Conservation (phyloP, 768 basidiomycete genomes). For the Neoboletus brunneissimus region DNA sequence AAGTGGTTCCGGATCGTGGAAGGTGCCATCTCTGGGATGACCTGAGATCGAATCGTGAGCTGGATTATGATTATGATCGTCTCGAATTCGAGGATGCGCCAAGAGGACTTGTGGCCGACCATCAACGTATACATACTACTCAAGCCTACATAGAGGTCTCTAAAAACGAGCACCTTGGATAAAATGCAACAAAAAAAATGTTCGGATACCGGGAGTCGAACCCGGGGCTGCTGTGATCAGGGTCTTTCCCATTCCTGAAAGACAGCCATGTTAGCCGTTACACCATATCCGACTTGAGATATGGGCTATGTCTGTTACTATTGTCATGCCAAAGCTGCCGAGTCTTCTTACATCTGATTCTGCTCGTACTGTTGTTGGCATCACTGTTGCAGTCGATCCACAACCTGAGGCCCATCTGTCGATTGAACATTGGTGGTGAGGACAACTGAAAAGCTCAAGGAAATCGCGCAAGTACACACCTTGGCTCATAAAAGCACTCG, state of each 20-base stretch:
- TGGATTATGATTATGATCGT: no score
- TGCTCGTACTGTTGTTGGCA: no score
- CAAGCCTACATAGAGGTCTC: neutral
- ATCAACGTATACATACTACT: neutral
- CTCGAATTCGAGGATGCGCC: no score
- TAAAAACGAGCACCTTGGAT: neutral
- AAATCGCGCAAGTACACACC: no score
- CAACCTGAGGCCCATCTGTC: no score
- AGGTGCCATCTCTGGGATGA: neutral
- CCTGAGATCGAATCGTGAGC: neutral
- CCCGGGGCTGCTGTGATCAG: conserved; percentile 35
- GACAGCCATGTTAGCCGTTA: conserved; percentile 37
- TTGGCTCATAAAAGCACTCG: no score
- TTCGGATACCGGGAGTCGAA: conserved; percentile 38
- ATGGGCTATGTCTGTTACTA: fast-evolving
- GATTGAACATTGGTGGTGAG: no score
- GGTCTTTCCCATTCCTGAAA: conserved; percentile 15
- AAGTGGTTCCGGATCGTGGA: no score
- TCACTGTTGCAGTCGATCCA: no score
- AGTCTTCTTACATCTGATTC: no score
- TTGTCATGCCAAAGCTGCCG: neutral
- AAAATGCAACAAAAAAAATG: conserved; percentile 7
- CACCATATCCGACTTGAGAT: conserved; percentile 32
- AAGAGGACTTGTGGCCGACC: neutral
- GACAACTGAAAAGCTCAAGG: no score